Evolutionary conservation across 176 grass and related monocot genomes (phyloP).

Genomic region (Puya raimondii): DNA sequence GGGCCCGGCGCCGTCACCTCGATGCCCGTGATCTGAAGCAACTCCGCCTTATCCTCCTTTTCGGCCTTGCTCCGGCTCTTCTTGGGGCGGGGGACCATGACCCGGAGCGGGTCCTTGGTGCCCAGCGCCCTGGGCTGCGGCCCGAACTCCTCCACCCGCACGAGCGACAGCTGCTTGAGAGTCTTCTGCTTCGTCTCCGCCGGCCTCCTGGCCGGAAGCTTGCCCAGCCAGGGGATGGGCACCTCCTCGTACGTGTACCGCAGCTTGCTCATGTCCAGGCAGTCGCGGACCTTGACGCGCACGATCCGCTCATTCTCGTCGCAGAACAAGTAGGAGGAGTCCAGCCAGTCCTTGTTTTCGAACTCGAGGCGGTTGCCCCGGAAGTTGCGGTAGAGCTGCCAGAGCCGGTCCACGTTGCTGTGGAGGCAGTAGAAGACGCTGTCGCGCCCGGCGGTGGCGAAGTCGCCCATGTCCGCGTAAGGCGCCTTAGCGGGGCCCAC

Average conservation of each 20-base stretch:
- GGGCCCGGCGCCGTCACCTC: neutral
- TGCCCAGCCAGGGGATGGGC: slow-evolving; percentile 20
- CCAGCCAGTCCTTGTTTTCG: slow-evolving; percentile 11
- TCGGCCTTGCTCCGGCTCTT: slow-evolving; percentile 24
- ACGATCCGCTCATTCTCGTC: slow-evolving; percentile 5
- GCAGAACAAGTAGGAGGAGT: slow-evolving; percentile 11
- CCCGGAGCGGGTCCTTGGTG: slow-evolving; percentile 11
- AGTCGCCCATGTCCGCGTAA: slow-evolving; percentile 7
- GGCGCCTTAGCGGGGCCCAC: neutral
- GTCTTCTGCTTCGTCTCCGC: slow-evolving; percentile 6
- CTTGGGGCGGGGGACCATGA: slow-evolving; percentile 30
- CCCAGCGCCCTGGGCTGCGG: slow-evolving; percentile 5
- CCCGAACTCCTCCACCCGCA: slow-evolving; percentile 4
- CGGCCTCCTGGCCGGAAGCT: neutral
- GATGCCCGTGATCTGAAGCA: slow-evolving; percentile 26
- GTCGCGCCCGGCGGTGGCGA: slow-evolving; percentile 8
- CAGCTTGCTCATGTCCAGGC: slow-evolving; percentile 11
- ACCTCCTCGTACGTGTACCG: slow-evolving; percentile 25
- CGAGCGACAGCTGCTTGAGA: neutral
- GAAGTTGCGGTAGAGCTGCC: slow-evolving; percentile 9
- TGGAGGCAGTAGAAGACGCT: slow-evolving; percentile 12
- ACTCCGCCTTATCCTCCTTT: slow-evolving; percentile 24
- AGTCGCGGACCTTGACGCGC: slow-evolving; percentile 14
- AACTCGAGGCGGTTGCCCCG: slow-evolving; percentile 3
- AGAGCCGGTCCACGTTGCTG: slow-evolving; percentile 18